phyloP scores from a whole-genome alignment of 2,329 filamentous ascomycete genomes.

The Monilinia fructicola region DNA sequence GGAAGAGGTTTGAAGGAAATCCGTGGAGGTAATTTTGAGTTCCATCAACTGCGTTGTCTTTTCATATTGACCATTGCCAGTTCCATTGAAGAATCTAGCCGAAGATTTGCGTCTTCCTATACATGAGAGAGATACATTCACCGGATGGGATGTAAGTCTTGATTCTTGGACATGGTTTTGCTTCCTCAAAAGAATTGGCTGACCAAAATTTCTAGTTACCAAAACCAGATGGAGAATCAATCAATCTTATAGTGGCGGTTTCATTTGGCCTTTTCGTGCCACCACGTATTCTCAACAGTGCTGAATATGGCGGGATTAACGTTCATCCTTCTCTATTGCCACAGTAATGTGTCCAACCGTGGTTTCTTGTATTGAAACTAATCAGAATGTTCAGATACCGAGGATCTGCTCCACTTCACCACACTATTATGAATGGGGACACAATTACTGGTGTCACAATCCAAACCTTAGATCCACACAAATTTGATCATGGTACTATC shows the following conservation, averaged over 20 bases:
- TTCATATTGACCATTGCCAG: slow-evolving; percentile 46
- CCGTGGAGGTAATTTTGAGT: slow-evolving; percentile 33
- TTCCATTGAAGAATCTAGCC: slow-evolving; percentile 70
- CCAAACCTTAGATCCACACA: slow-evolving; percentile 75
- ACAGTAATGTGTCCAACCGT: slow-evolving; percentile 53
- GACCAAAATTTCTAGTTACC: slow-evolving; percentile 51
- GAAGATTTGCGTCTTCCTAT: slow-evolving; percentile 62
- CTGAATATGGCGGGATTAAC: slow-evolving; percentile 85
- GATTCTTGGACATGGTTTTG: neutral
- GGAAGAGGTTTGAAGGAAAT: slow-evolving; percentile 69
- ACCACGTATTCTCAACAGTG: slow-evolving; percentile 64
- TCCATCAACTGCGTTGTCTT: neutral
- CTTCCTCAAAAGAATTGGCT: neutral
- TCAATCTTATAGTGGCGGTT: slow-evolving; percentile 84
- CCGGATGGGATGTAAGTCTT: slow-evolving; percentile 67
- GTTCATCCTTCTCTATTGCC: slow-evolving; percentile 90
- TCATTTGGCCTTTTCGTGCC: slow-evolving; percentile 94
- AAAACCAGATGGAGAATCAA: slow-evolving; percentile 44
- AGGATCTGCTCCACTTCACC: slow-evolving; percentile 83
- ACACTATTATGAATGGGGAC: slow-evolving; percentile 68
- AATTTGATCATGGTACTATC: slow-evolving; percentile 78
- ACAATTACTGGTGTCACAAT: slow-evolving; percentile 72
- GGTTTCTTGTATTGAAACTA: neutral
- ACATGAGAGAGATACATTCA: slow-evolving; percentile 80
- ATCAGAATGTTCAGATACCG: slow-evolving; percentile 57